Base-by-base conservation (phyloP, 495 filamentous ascomycete genomes). In the Penicillium tannophilum region DNA sequence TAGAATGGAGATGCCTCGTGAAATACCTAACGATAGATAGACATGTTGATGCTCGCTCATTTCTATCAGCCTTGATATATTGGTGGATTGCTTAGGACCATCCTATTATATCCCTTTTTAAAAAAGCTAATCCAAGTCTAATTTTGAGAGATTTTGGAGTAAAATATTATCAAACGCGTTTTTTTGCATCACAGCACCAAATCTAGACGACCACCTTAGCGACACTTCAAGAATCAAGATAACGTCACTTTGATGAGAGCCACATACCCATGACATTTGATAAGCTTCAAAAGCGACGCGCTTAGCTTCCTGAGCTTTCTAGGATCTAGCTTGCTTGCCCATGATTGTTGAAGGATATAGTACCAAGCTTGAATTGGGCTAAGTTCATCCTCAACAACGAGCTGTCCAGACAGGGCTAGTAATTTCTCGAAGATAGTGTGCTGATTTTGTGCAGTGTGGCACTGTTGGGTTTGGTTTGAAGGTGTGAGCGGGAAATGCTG, bases 321-420 rank as follows among this genome's bases (percentile, higher is more conserved):
- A 39, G 17, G 19, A 35, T 43, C 51, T 9, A 53, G 23, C 17
- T 28, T 39, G n/a, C 12, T 9, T 11, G 48, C 49, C 55, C 49
- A 52, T 11, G 68, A 62, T 28, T 73, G 73, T 16, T 53, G 36
- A 5, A 68, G 58, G n/a, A 74, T 68, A 36, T 69, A 66, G 44
- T 64, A 54, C 73, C 73, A 74, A 19, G 72, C 70, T 53, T 72
- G 69, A 10, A 70, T 64, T 20, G 73, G 73, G 31, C 70, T 74
- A 10, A 73, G 39, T 48, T 76, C 70, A 26, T 68, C 56, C 11
- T 66, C 63, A 17, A 69, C 52, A 20, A 68, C 61, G 20, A 76
- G 51, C 19, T 70, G 63, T 7, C 60, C 56, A 4, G 72, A 70
- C 16, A 74, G 59, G 1, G 31, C 46, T 23, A 73, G 50, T 10